Percentiles rank a stretch among this genome's conserved stretches.
Conservation (phyloP, 2,329 filamentous ascomycete genomes). For the Pseudogymnoascus sp. region DNA sequence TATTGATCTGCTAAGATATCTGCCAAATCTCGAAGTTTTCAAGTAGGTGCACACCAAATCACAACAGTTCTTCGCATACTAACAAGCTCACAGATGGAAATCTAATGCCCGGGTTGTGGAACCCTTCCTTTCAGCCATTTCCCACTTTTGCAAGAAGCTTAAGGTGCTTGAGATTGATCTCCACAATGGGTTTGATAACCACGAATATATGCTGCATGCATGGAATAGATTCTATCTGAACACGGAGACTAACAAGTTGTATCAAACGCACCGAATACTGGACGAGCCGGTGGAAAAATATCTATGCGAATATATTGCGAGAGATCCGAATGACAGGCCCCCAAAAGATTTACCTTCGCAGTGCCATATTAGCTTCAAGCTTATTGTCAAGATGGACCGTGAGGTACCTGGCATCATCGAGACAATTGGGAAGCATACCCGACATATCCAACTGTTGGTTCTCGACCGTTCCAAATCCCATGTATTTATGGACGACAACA, state of each 20-base stretch:
- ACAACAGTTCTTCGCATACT: background rate
- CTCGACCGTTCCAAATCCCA: background rate
- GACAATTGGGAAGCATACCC: background rate
- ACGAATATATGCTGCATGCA: background rate
- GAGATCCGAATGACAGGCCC: background rate
- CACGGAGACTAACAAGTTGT: background rate
- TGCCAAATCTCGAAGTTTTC: background rate
- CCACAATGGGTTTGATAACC: background rate
- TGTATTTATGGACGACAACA: background rate
- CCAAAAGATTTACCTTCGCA: background rate
- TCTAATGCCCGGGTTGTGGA: background rate
- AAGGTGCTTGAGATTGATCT: background rate
- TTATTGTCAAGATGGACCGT: background rate
- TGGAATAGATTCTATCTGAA: constrained; percentile 1
- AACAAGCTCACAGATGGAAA: background rate
- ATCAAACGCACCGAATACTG: background rate
- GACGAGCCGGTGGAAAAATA: background rate
- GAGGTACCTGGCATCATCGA: background rate
- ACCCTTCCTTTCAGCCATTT: background rate
- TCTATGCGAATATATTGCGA: background rate
- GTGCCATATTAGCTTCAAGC: background rate
- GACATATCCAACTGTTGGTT: background rate
- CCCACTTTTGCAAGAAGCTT: background rate
- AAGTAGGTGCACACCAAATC: background rate
- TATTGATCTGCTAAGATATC: background rate